Conservation (phyloP, 192 early-diverging fungal genomes). For the Podila epigama region DNA sequence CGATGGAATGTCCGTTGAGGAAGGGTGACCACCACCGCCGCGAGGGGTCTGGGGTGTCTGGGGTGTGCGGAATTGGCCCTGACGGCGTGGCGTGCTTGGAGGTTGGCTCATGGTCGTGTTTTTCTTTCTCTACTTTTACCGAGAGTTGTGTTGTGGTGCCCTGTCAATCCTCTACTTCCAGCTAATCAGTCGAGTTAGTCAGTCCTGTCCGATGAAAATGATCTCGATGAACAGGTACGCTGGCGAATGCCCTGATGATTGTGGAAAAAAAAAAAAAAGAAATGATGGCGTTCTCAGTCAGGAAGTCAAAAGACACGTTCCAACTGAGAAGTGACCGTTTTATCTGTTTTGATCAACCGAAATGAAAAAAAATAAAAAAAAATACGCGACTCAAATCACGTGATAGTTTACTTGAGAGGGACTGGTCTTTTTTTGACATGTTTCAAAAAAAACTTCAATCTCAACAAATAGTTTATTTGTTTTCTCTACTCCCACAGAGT, state of each 20-base stretch:
- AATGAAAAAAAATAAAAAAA: not conserved
- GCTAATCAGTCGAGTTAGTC: too few relatives aligned
- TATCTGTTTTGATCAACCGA: too few relatives aligned
- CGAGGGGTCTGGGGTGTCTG: conserved; percentile 1
- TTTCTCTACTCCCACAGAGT: not conserved
- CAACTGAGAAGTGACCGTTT: too few relatives aligned
- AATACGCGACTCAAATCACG: not conserved
- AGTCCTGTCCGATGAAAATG: too few relatives aligned
- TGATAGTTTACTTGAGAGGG: not conserved
- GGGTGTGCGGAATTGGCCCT: conserved; percentile 1
- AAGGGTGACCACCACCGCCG: conserved; percentile 20
- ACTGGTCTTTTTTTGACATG: too few relatives aligned
- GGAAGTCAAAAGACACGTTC: too few relatives aligned
- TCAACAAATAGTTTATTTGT: not conserved
- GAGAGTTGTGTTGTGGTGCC: not conserved
- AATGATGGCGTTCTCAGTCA: not conserved
- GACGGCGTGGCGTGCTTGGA: conserved; percentile 21
- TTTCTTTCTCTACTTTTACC: too few relatives aligned
- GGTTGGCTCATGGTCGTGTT: too few relatives aligned
- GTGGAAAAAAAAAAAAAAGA: too few relatives aligned
- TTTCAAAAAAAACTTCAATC: not conserved
- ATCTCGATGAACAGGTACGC: too few relatives aligned
- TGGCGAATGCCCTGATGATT: too few relatives aligned
- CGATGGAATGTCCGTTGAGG: conserved; percentile 40
- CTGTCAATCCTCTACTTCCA: not conserved